A percentile compares a stretch with the other conserved stretches of the same genome.
Conservation (phyloP, 768 basidiomycete genomes). For the Leucocoprinus leucothites region DNA sequence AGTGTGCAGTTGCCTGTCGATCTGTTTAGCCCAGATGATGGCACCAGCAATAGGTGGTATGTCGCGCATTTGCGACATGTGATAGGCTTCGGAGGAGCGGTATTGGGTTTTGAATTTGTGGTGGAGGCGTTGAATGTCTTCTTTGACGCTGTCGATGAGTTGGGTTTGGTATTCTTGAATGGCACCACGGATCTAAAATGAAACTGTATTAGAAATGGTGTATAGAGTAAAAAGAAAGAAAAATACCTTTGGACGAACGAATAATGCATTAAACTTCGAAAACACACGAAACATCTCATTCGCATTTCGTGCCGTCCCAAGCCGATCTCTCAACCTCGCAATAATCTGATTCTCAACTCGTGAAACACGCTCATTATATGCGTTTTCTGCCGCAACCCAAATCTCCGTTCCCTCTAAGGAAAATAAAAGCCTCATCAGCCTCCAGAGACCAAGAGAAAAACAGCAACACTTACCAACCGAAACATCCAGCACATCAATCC, state of each 20-base stretch:
- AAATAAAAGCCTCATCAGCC: neutral
- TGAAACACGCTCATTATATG: slow-evolving; percentile 96
- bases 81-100: slow-evolving; percentile 91
- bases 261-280: slow-evolving; percentile 93
- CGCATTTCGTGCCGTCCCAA: slow-evolving; percentile 94
- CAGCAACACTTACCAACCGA: slow-evolving; percentile 58
- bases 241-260: slow-evolving; percentile 17
- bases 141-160: slow-evolving; percentile 97
- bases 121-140: slow-evolving; percentile 93
- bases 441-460: neutral
- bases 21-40: slow-evolving; percentile 99
- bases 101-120: slow-evolving; percentile 99
- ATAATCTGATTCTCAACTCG: slow-evolving; percentile 99
- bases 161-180: slow-evolving; percentile 99
- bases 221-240: neutral
- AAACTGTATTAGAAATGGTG: neutral
- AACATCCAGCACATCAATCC: slow-evolving; percentile 94
- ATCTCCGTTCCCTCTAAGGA: slow-evolving; percentile 89
- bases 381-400: slow-evolving; percentile 96
- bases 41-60: slow-evolving; percentile 97
- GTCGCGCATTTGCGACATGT: slow-evolving; percentile 99
- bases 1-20: slow-evolving; percentile 89
- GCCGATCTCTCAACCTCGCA: slow-evolving; percentile 82
- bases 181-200: slow-evolving; percentile 85
- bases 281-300: slow-evolving; percentile 99